Evolutionary conservation across 2,329 filamentous ascomycete genomes (phyloP).

Genomic region (Magnaporthiopsis rhizophila): DNA sequence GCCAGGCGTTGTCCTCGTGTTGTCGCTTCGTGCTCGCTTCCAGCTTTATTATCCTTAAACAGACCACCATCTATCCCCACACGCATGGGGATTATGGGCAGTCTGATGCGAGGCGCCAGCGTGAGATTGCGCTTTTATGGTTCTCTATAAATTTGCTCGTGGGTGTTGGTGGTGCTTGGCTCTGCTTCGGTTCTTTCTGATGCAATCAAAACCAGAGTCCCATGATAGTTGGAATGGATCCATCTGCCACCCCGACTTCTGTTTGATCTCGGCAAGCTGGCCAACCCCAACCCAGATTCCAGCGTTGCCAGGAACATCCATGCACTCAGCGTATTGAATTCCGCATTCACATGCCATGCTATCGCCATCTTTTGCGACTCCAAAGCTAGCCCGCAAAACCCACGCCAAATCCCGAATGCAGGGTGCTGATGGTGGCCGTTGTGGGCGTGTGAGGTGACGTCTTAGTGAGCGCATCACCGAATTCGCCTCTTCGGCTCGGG

Average conservation of each 20-base stretch:
- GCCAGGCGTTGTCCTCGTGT: not conserved
- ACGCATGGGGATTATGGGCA: not conserved
- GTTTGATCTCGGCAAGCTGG: too few relatives aligned
- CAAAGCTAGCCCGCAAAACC: not conserved
- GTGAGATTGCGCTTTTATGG: not conserved
- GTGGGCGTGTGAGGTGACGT: not conserved
- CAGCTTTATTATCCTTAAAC: not conserved
- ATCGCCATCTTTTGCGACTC: too few relatives aligned
- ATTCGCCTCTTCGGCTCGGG: not conserved
- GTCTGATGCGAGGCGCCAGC: not conserved
- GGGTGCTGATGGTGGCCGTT: not conserved
- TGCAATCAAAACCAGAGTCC: not conserved
- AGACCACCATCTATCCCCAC: not conserved
- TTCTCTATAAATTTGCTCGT: not conserved
- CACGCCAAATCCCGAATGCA: not conserved
- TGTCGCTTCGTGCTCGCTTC: not conserved
- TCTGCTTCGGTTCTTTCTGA: too few relatives aligned
- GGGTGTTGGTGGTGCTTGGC: not conserved
- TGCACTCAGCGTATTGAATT: too few relatives aligned
- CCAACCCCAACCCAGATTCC: too few relatives aligned
- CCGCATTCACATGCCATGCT: too few relatives aligned
- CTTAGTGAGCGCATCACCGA: not conserved
- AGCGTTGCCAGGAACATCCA: not conserved
- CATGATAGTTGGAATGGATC: not conserved
- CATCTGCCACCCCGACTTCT: too few relatives aligned